Base-by-base conservation (phyloP, 805 yeast species). In the Saccharomycopsis lassenensis region DNA sequence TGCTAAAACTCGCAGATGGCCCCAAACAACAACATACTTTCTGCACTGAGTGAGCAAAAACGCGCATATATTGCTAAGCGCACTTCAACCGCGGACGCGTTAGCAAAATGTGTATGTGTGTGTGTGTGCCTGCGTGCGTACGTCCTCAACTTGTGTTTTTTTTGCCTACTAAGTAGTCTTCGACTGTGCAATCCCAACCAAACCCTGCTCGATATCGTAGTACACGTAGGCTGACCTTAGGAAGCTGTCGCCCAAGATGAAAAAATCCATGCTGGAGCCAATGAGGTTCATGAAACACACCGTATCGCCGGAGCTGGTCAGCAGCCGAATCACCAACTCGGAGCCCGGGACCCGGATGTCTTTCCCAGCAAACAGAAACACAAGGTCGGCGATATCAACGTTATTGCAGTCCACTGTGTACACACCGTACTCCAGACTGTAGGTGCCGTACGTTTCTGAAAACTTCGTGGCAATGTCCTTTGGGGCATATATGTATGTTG, bases 211-310 rank as follows among this genome's bases (percentile, higher is more conserved):
- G 35, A 75, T 56, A 52, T 79, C 80, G 52, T 67, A 75, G 6
- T 77, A 83, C 19, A 73, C 63, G 52, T 77, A 78, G 1, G 77
- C 76, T 39, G 68, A 62, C 33, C 74, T 59, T 41, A 76, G 57
- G 45, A 74, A 63, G 41, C 65, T 61, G 50, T 73, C 79, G 26
- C 82, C 82, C 30, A 76, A 55, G 30, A 70, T 57, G 5, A 63
- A 46, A 11, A 20, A 6, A 29, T 39, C 46, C 10, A 10, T 8
- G 16, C 12, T 16, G 16, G 21, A 15, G 11, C 10, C 7, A 19
- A 57, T 44, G 4, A 71, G 41, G 7, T 69, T 73, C 27, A 7
- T 22, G 7, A 22, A 22, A 7, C 7, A 7, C 24, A n/a, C n/a
- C n/a, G n/a, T 50, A 45, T 19, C 19, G 19, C 22, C 15, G 29